Conservation (phyloP, 129 eudicot genomes). For the Tagetes patula region DNA sequence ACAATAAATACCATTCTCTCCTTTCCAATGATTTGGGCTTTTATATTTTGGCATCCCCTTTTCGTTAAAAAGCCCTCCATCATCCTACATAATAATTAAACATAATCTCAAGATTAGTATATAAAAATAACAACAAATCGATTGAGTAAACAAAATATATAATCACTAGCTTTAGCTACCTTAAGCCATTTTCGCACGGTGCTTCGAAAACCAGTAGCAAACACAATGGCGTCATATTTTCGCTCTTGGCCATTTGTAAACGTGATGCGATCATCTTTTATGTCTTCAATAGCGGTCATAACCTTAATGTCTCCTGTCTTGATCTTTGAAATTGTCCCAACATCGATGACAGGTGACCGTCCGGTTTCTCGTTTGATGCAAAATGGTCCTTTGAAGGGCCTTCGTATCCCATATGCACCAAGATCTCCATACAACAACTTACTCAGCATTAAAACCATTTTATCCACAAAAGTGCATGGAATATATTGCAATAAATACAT, state of each 20-base stretch:
- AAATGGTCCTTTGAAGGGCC: conserved; percentile 51
- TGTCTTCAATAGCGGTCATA: conserved; percentile 26
- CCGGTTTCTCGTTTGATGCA: conserved; percentile 32
- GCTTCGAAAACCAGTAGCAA: conserved; percentile 58
- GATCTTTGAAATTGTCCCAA: conserved; percentile 50
- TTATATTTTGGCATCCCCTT: conserved; percentile 43
- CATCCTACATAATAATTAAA: conserved; percentile 26
- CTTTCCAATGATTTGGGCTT: conserved; percentile 56
- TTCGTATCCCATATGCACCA: conserved; percentile 36
- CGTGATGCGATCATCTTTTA: conserved; percentile 26
- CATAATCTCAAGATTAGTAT: neutral
- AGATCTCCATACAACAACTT: conserved; percentile 40
- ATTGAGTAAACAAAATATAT: neutral
- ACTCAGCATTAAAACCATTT: conserved; percentile 20
- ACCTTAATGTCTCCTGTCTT: conserved; percentile 46
- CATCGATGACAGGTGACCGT: conserved; percentile 48
- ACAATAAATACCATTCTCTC: conserved; percentile 54
- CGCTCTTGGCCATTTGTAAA: conserved; percentile 34
- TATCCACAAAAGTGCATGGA: conserved; percentile 38
- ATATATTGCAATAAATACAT: conserved; percentile 42
- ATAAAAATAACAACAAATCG: neutral
- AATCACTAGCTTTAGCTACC: neutral
- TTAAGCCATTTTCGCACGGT: conserved; percentile 54
- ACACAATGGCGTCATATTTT: conserved; percentile 47
- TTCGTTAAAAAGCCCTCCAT: conserved; percentile 38